Conservation (phyloP, 805 yeast genomes). For the Candida sakaeoensis region DNA sequence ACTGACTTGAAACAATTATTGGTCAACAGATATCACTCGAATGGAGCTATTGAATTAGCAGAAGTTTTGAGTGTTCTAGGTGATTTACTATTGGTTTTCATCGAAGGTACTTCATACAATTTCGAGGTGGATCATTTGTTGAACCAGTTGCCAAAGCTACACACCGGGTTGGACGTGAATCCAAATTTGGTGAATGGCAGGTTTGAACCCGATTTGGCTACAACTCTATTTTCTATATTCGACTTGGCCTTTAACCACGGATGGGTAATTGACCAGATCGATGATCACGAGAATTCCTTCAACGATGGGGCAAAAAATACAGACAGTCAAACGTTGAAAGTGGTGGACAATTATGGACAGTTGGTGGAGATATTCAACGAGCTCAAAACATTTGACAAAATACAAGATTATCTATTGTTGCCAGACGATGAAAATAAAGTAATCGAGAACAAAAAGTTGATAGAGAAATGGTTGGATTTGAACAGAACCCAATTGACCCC, state of each 20-base stretch:
- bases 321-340: neutral
- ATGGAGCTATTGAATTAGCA: constrained; percentile 22
- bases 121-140: constrained; percentile 34
- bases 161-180: constrained; percentile 69
- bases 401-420: constrained; percentile 52
- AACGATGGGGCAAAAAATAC: neutral
- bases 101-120: constrained; percentile 13
- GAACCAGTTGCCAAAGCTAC: constrained; percentile 56
- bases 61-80: constrained; percentile 50
- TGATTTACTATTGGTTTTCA: constrained; percentile 30
- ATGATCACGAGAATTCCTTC: constrained; percentile 10
- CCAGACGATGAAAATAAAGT: constrained; percentile 10
- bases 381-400: constrained; percentile 44
- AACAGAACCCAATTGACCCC: constrained; percentile 76
- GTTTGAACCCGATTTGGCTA: constrained; percentile 49
- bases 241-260: constrained; percentile 73
- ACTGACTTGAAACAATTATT: constrained; percentile 16
- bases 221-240: constrained; percentile 55
- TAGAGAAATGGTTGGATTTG: constrained; percentile 44
- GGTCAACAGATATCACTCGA: constrained; percentile 8
- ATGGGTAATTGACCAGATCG: constrained; percentile 59
- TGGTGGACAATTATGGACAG: constrained; percentile 13
- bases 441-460: constrained; percentile 14
- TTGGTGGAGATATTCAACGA: constrained; percentile 18
- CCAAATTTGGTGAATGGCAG: constrained; percentile 56